Evolutionary conservation across 257 asterid genomes (phyloP).

Genomic region (Plantago ovata): DNA sequence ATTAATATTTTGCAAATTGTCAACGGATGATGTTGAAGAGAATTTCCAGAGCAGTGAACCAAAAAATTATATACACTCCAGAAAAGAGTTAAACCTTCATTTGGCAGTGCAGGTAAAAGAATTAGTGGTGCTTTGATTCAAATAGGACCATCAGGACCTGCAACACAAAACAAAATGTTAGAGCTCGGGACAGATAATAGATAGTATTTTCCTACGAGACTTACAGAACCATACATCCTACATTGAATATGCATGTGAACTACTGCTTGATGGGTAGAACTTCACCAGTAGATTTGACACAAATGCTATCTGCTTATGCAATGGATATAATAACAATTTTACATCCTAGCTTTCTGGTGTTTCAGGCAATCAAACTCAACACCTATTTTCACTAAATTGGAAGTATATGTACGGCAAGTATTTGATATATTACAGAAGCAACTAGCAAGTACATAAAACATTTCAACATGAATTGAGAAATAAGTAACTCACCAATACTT

Average conservation of each 20-base stretch:
- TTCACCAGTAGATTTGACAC: too few species aligned
- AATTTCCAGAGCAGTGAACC: constrained; percentile 9
- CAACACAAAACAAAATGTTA: constrained; percentile 12
- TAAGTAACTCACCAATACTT: background rate
- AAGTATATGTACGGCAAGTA: constrained; percentile 4
- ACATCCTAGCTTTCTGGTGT: too few species aligned
- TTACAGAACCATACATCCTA: too few species aligned
- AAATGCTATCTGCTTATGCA: too few species aligned
- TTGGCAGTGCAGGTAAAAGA: background rate
- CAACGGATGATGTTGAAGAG: constrained; percentile 4
- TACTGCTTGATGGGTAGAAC: too few species aligned
- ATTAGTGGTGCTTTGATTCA: constrained; percentile 49
- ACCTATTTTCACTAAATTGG: background rate
- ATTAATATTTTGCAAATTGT: background rate
- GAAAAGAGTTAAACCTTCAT: constrained; percentile 11
- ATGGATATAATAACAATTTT: too few species aligned
- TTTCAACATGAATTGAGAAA: background rate
- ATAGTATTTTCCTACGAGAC: too few species aligned
- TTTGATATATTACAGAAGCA: background rate
- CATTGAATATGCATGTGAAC: too few species aligned
- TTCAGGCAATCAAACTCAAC: background rate
- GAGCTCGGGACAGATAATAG: background rate
- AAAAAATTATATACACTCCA: constrained; percentile 13
- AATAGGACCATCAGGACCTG: constrained; percentile 95
- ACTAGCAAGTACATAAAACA: background rate